Percentiles rank a stretch among this genome's conserved stretches.
Evolutionary conservation across 257 asterid species (phyloP).

Genomic region (Jaltomata sinuosa): DNA sequence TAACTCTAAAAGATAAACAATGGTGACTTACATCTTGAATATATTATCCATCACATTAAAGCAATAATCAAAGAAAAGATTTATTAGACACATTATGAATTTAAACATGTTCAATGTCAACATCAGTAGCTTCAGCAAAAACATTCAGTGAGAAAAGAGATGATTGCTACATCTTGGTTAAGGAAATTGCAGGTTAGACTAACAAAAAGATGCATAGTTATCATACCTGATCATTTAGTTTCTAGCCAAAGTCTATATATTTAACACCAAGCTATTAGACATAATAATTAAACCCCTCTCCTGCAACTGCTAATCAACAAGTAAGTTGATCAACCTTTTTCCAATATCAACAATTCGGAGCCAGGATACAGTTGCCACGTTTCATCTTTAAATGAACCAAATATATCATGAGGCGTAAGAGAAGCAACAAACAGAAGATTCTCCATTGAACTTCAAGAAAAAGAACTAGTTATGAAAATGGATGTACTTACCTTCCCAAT

Average conservation of each 20-base stretch:
- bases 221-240: too few relatives aligned
- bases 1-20: not conserved
- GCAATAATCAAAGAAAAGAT: not conserved
- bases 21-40: not conserved
- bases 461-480: not conserved
- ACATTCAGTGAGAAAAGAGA: not conserved
- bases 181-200: not conserved
- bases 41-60: not conserved
- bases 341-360: not conserved
- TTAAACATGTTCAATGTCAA: not conserved
- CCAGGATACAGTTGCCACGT: not conserved
- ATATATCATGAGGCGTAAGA: not conserved
- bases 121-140: not conserved
- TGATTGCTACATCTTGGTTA: not conserved
- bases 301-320: not conserved
- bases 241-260: not conserved
- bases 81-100: not conserved
- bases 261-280: not conserved
- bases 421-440: not conserved
- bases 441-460: not conserved
- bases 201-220: too few relatives aligned
- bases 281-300: not conserved
- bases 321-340: not conserved
- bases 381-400: not conserved
- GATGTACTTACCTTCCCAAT: constrained; percentile 48